Percentiles rank a stretch among this genome's conserved stretches.
These are phyloP conservation scores for Suhomyces choctaworum DNA, from an alignment of 1,139 yeast species.

Conservation along the genomic window DNA sequence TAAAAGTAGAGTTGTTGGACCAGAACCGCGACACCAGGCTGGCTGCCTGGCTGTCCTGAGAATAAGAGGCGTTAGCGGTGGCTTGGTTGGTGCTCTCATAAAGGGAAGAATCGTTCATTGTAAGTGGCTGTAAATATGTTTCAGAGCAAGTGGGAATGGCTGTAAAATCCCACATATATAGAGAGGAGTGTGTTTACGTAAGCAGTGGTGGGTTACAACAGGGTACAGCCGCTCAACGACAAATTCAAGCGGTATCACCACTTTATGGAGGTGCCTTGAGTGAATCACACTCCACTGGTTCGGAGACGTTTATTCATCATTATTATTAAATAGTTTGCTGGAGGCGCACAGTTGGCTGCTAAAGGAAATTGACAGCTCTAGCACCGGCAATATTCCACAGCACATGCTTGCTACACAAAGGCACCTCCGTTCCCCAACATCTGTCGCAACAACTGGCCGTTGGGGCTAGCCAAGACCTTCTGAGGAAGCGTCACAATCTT, in stretches of 20 bases:
- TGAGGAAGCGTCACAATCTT: slow-evolving; percentile 55
- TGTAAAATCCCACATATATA: background rate
- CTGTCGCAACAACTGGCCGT: slow-evolving; percentile 48
- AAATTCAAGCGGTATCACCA: no score
- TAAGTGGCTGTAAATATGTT: background rate
- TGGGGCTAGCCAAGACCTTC: slow-evolving; percentile 58
- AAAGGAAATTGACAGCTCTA: no score
- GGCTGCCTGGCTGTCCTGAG: slow-evolving; percentile 6
- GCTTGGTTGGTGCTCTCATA: slow-evolving; percentile 4
- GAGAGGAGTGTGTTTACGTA: no score
- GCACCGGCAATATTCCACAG: no score
- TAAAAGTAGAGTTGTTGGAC: slow-evolving; percentile 4
- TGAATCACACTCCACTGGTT: no score
- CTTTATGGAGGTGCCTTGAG: no score
- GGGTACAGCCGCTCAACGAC: no score
- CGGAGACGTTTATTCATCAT: no score
- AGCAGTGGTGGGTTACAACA: no score
- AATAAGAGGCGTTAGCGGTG: slow-evolving; percentile 3
- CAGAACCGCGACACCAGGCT: slow-evolving; percentile 9
- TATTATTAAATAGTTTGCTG: no score
- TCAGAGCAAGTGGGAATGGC: background rate
- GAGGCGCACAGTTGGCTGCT: no score
- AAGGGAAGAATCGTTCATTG: slow-evolving; percentile 6
- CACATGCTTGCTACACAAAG: slow-evolving; percentile 1
- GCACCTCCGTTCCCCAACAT: slow-evolving; percentile 29